phyloP scores from a whole-genome alignment of 495 filamentous ascomycete genomes.

The Hypoxylon fragiforme region DNA sequence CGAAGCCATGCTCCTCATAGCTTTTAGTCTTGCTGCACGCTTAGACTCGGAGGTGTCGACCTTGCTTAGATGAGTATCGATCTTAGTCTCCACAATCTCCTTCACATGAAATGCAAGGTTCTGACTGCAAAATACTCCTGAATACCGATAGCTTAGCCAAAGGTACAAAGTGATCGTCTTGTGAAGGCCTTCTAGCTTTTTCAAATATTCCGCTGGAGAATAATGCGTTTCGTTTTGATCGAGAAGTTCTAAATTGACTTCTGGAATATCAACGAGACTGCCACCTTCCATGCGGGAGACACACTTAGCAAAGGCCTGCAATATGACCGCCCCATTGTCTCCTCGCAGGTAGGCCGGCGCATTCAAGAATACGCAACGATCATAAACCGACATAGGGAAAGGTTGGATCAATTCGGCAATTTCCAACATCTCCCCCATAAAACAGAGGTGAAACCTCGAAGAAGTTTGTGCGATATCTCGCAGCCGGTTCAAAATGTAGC shows the following conservation, averaged over 20 bases:
- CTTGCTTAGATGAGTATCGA: slow-evolving; percentile 64
- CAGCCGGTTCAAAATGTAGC: slow-evolving; percentile 73
- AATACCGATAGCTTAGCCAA: slow-evolving; percentile 76
- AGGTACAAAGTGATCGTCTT: slow-evolving; percentile 80
- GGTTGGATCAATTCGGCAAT: slow-evolving; percentile 72
- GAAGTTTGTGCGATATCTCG: slow-evolving; percentile 64
- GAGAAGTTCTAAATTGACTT: slow-evolving; percentile 69
- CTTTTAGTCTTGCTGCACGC: slow-evolving; percentile 17
- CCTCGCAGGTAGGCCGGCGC: slow-evolving; percentile 59
- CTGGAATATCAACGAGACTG: slow-evolving; percentile 64
- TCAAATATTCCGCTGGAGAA: slow-evolving; percentile 57
- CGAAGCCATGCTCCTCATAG: slow-evolving; percentile 28
- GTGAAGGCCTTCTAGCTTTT: slow-evolving; percentile 73
- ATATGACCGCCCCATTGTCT: slow-evolving; percentile 42
- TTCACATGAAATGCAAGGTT: slow-evolving; percentile 81
- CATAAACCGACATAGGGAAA: slow-evolving; percentile 64
- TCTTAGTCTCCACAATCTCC: slow-evolving; percentile 72
- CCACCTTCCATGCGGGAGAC: slow-evolving; percentile 67
- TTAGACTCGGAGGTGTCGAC: slow-evolving; percentile 28
- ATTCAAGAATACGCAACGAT: slow-evolving; percentile 75
- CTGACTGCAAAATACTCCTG: slow-evolving; percentile 79
- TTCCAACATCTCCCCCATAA: slow-evolving; percentile 56
- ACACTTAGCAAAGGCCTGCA: slow-evolving; percentile 64
- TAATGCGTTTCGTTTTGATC: slow-evolving; percentile 50
- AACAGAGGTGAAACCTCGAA: slow-evolving; percentile 73